These are phyloP conservation scores for Picochlorum sp. DNA, from an alignment of 139 green algal genomes.

Conservation along the genomic window DNA sequence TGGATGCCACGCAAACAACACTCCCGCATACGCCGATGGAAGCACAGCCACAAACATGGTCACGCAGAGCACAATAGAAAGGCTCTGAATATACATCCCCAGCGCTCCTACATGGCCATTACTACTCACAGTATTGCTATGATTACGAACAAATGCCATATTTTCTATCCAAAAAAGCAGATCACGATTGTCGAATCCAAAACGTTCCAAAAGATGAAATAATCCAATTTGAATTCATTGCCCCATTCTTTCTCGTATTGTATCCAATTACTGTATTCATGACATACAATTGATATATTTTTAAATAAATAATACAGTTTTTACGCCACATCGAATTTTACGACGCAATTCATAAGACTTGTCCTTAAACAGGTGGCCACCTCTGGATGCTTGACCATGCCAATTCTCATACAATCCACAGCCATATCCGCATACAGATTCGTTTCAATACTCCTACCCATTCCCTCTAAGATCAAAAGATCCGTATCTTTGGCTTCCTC, in stretches of 20 bases:
- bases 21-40: conserved; percentile 10
- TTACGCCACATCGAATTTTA: conserved; percentile 42
- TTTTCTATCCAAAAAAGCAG: neutral
- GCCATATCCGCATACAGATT: conserved; percentile 71
- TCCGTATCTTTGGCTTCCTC: conserved; percentile 56
- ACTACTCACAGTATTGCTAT: no score
- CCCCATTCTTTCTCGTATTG: no score
- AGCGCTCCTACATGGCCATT: no score
- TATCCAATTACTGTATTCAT: no score
- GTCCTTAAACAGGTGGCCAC: conserved; percentile 65
- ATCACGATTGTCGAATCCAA: neutral
- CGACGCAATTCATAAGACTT: conserved; percentile 76
- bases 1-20: conserved; percentile 26
- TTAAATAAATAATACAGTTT: neutral
- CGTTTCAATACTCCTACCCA: conserved; percentile 86
- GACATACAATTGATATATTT: neutral
- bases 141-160: neutral
- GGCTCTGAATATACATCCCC: neutral
- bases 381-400: conserved; percentile 81
- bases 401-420: conserved; percentile 45
- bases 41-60: conserved; percentile 13
- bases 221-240: neutral
- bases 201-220: neutral
- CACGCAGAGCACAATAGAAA: neutral
- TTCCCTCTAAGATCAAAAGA: conserved; percentile 86